Percentiles rank a stretch among this genome's conserved stretches.
Conservation (phyloP, 2,329 filamentous ascomycete genomes). For the Cladophialophora carrionii region DNA sequence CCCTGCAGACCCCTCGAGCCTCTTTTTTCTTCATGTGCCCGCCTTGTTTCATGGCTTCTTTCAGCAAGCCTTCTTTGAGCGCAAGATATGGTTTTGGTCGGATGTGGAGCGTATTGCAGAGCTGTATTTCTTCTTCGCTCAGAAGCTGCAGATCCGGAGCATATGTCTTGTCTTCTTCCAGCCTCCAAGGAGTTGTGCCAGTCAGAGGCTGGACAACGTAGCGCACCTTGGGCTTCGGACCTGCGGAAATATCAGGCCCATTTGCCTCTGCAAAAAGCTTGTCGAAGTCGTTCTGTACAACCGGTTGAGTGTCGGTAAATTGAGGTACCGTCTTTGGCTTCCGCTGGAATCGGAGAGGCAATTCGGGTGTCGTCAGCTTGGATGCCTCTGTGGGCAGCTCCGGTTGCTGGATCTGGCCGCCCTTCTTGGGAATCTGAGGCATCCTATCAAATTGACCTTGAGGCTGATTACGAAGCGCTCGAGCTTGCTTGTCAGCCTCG, state of each 20-base stretch:
- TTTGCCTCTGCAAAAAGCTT: conserved; percentile 61
- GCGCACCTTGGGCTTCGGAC: conserved; percentile 50
- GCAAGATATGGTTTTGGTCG: conserved; percentile 94
- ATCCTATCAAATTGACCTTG: conserved; percentile 86
- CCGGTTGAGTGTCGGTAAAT: conserved; percentile 42
- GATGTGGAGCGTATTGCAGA: conserved; percentile 81
- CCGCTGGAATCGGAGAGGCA: conserved; percentile 65
- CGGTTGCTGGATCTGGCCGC: conserved; percentile 68
- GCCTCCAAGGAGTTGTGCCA: conserved; percentile 58
- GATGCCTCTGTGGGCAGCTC: conserved; percentile 76
- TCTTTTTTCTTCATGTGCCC: conserved; percentile 92
- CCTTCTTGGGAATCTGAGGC: conserved; percentile 61
- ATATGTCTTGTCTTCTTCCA: conserved; percentile 74
- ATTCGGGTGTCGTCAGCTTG: conserved; percentile 75
- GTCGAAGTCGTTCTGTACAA: conserved; percentile 55
- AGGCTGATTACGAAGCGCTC: conserved; percentile 67
- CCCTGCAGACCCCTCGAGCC: conserved; percentile 78
- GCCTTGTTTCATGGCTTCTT: conserved; percentile 86
- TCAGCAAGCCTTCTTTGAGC: conserved; percentile 90
- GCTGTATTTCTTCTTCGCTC: conserved; percentile 77
- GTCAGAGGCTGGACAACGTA: conserved; percentile 56
- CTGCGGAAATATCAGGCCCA: conserved; percentile 46
- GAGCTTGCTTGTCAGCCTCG: conserved; percentile 79
- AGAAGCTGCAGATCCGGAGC: conserved; percentile 76
- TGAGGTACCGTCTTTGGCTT: conserved; percentile 45